Percentiles rank a stretch among this genome's conserved stretches.
These are phyloP conservation scores for Bothriochloa decipiens DNA, from an alignment of 176 grass and related monocot species.

Conservation along the genomic window DNA sequence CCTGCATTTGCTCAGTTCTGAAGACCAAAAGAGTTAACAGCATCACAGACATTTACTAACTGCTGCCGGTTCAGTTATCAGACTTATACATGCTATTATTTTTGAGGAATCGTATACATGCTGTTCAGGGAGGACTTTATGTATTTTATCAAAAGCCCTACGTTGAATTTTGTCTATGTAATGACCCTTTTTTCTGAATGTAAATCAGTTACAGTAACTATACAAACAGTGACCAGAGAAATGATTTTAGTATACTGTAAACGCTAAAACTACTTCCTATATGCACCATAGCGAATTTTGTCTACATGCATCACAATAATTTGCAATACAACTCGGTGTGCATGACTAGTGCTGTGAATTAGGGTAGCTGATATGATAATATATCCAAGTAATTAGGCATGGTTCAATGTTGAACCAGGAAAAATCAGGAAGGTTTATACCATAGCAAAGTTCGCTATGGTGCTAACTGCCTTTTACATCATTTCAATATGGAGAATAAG, in stretches of 20 bases:
- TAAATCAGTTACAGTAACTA: too few species aligned
- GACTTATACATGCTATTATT: background rate
- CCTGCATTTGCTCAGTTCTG: background rate
- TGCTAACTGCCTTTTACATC: background rate
- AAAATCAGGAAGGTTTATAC: background rate
- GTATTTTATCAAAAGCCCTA: background rate
- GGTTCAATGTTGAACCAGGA: too few species aligned
- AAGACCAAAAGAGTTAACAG: background rate
- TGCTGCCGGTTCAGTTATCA: background rate
- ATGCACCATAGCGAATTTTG: background rate
- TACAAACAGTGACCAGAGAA: too few species aligned
- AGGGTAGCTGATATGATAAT: background rate
- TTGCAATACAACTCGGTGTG: background rate
- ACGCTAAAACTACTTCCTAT: background rate
- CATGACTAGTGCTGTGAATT: background rate
- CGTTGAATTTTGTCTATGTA: background rate
- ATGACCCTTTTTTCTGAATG: background rate
- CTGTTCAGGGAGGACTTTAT: too few species aligned
- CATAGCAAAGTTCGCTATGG: background rate
- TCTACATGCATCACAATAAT: background rate
- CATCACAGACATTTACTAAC: background rate
- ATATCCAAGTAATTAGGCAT: too few species aligned
- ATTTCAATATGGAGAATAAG: background rate
- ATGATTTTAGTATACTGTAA: background rate
- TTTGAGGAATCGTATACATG: background rate